Evolutionary conservation across 305 asterid genomes (phyloP), one percentile per base, ranked within the genome.

Genomic region (Fraxinus ornus): DNA sequence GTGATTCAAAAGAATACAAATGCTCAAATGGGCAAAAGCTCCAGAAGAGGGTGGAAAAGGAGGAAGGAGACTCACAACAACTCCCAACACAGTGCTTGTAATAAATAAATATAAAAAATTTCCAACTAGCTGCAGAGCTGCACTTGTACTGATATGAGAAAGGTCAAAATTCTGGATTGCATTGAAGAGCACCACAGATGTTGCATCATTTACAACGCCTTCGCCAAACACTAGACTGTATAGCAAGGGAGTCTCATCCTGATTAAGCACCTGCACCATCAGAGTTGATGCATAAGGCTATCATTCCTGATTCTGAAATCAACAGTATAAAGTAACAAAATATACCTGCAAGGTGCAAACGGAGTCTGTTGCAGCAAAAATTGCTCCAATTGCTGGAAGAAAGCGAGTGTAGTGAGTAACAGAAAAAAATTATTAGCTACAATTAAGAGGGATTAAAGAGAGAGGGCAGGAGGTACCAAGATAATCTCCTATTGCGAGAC

Each of bases 171-270:
- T 88, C 83, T 91, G 94, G 87, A 91, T 86, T 52, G 94, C 94
- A 78, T 91, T 91, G 90, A 91, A 91, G 82, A 91, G 90, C 90
- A 91, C 94, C 85, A 91, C 92, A 3, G 94, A 91, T 41, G 94
- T 91, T 64, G 94, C 94, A 80, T 91, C 94, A 78, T 91, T 91
- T 75, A 91, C 94, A 78, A 91, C 94, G 19, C 94, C 91, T 88
- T 90, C 93, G 36, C 92, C 93, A 75, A 91, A 91, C 39, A 92
- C 92, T 49, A 89, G 88, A 85, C 91, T 90, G 86, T 92, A 90
- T 28, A 90, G 82, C 55, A 90, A 83, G 33, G 93, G 92, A 7
- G 96, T 91, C 85, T 92, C 93, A 39, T 90, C 94, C 70, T 91
- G 96, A 83, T 84, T 84, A 74, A 92, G 90, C 79, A 91, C 94